Evolutionary conservation across 176 grass and related monocot species (phyloP).

Genomic region (Rhynchospora pubera): DNA sequence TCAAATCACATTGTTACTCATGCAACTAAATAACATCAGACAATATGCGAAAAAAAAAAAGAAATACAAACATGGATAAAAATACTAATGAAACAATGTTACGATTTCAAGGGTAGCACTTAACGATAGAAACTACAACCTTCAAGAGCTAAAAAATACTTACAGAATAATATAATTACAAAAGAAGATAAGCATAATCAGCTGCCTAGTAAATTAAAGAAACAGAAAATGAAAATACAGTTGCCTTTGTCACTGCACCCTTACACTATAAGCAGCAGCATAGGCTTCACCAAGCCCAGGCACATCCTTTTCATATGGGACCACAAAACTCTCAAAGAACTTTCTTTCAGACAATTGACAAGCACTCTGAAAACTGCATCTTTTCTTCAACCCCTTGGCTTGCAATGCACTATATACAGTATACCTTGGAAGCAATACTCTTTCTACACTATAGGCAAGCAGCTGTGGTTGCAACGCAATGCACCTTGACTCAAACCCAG

Average conservation of each 20-base stretch:
- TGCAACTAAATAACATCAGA: too few relatives aligned
- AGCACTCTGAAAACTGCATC: neutral
- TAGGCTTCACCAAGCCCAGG: neutral
- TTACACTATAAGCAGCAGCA: neutral
- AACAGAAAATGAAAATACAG: neutral
- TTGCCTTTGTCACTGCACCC: neutral
- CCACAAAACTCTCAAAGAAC: neutral
- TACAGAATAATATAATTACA: neutral
- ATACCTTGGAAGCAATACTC: slow-evolving; percentile 12
- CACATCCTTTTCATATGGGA: neutral
- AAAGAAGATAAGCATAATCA: neutral
- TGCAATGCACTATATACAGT: neutral
- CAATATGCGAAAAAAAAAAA: too few relatives aligned
- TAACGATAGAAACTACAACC: too few relatives aligned
- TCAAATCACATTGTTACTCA: too few relatives aligned
- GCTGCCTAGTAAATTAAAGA: neutral
- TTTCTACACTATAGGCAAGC: neutral
- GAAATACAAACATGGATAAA: too few relatives aligned
- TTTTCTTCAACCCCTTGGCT: neutral
- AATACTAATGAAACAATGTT: too few relatives aligned
- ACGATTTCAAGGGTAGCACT: too few relatives aligned
- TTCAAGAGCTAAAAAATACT: neutral
- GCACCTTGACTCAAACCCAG: neutral
- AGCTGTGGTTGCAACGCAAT: neutral
- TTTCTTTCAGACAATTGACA: neutral